Evolutionary conservation across 2,329 filamentous ascomycete genomes (phyloP), one percentile per base, ranked within the genome.

Genomic region (Penicillium italicum): DNA sequence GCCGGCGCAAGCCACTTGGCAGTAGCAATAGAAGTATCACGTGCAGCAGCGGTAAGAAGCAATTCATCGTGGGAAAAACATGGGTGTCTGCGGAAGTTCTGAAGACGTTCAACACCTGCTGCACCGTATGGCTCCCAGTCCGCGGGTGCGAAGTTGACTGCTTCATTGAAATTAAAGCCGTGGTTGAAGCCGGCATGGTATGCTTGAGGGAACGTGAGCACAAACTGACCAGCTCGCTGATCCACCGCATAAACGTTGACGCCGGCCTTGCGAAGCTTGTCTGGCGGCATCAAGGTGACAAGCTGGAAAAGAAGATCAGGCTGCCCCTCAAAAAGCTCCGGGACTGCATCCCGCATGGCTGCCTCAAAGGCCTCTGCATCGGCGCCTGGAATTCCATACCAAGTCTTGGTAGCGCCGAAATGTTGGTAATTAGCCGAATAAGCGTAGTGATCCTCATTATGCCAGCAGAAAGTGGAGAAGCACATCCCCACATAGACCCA

Each of bases 401-500:
- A 99, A 0, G 94, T 99, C 77, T 99, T 99, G 1, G 94, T 99
- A 1, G 92, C 91, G 10, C 94, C 94, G 67, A 99, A 96, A 67
- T 99, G 94, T 72, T 99, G 94, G 67, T 97, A 99, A 64, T 99
- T 99, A 50, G 94, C 89, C 0, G 94, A 99, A 71, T 97, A 99
- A 2, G 94, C 88, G 70, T 96, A 97, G 69, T 99, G 94, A 68
- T 99, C 94, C 69, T 99, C 94, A 61, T 96, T 97, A 72, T 99
- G 94, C 94, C 94, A 99, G 74, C 94, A 99, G 69, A 99, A 99
- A 0, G 94, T 97, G 0, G 94, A 99, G 72, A 99, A 99, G 37
- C 96, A 95, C 94, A 99, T 99, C 59, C 94, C 94, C 4, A 99
- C 94, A 69, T 99, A 99, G 4, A 99, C 85, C 94, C 94, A 99